phyloP scores from a whole-genome alignment of 2,329 filamentous ascomycete genomes.

The Trichophyton mentagrophytes region DNA sequence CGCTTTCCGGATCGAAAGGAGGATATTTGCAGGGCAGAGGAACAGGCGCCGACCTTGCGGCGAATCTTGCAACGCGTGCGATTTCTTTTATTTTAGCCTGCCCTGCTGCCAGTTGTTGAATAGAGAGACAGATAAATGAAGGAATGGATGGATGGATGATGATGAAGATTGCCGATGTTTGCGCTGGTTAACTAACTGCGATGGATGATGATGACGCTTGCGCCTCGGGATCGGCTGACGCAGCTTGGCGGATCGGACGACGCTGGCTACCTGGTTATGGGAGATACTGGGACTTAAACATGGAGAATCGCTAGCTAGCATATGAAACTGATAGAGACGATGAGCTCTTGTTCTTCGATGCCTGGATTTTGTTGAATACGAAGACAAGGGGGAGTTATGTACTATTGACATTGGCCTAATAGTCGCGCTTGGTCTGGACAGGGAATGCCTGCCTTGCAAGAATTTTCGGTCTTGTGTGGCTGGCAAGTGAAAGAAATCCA shows the following conservation, averaged over 20 bases:
- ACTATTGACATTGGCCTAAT: background rate
- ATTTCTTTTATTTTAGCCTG: too few species aligned
- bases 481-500: background rate
- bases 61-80: background rate
- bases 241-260: background rate
- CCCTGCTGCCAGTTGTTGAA: background rate
- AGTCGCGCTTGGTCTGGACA: background rate
- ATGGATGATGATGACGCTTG: background rate
- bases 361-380: background rate
- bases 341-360: background rate
- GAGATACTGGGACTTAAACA: too few species aligned
- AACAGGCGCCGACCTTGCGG: background rate
- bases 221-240: background rate
- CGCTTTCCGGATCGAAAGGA: too few species aligned
- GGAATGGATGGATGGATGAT: too few species aligned
- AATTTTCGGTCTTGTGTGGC: background rate
- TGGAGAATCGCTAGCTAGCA: too few species aligned
- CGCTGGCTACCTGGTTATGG: background rate
- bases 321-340: too few species aligned
- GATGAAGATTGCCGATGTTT: background rate
- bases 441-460: background rate
- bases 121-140: too few species aligned
- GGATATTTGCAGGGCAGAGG: too few species aligned
- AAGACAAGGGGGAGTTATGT: background rate
- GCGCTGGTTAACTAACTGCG: background rate